Conservation (phyloP, 2,329 filamentous ascomycete species). For the Colletotrichum sp. region DNA sequence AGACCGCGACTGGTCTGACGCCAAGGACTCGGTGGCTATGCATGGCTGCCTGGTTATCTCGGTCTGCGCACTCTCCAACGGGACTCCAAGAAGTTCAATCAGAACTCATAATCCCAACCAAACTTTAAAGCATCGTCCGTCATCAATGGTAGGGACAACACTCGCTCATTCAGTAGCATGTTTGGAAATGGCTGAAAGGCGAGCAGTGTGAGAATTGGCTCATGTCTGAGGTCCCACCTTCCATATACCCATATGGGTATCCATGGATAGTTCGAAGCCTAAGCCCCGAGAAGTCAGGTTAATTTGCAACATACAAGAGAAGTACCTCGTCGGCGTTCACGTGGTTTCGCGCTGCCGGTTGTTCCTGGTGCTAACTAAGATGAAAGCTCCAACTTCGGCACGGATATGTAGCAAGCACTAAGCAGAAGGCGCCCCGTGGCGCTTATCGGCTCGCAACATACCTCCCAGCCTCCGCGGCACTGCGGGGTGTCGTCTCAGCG, state of each 20-base stretch:
- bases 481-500: not conserved
- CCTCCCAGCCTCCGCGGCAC: not conserved
- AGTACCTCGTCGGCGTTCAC: not conserved
- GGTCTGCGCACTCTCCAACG: not conserved
- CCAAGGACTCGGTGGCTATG: not conserved
- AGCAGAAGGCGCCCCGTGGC: not conserved
- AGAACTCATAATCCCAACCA: not conserved
- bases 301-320: not conserved
- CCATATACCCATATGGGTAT: too few relatives aligned
- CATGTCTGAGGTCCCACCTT: not conserved
- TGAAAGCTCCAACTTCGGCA: not conserved
- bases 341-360: not conserved
- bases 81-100: not conserved
- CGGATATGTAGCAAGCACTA: not conserved
- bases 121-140: not conserved
- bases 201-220: not conserved
- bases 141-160: not conserved
- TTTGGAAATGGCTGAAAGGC: not conserved
- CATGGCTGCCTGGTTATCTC: not conserved
- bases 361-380: not conserved
- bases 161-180: not conserved
- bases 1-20: not conserved
- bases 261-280: too few relatives aligned
- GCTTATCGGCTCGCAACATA: not conserved
- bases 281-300: not conserved